Base-by-base conservation (phyloP, 768 basidiomycete species). In the Suillus americanus region DNA sequence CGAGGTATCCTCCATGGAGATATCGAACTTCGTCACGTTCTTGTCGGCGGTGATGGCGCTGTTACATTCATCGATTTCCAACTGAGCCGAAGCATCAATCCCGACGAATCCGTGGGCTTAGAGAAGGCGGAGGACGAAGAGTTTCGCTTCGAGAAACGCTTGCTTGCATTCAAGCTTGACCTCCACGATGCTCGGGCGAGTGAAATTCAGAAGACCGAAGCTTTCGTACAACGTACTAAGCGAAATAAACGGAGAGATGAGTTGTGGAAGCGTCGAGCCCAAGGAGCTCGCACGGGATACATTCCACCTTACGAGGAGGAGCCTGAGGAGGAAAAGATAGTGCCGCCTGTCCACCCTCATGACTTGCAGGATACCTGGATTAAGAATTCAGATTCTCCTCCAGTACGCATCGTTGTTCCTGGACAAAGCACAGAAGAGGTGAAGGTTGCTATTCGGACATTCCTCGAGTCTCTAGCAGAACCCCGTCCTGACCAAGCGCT, bases 51-150 rank as follows among this genome's bases (percentile, higher is more conserved):
- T 1, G 84, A 87, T 68, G 83, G 80, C 57, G 78, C 76, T 45
- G 81, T 88, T 33, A 84, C 79, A 51, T 75, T 89, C 59, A 82
- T 85, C 67, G 82, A 88, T 72, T 87, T 88, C 71, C 80, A 84
- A 48, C 73, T 77, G 53, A 80, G 79, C 64, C 70, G 74, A 45
- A 75, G 76, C 9, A 61, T 66, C 2, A 65, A 65, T 28, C 73
- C 78, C 23, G 73, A 77, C 30, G 38, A 75, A 5, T 70, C 73
- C 0, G 62, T 83, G 5, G 72, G 72, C 18, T 73, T 88, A 18
- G 66, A 67, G 25, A 69, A 67, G 13, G 81, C 82, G 2, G 76
- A 75, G 20, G 72, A 73, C 5, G 77, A 73, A 1, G 82, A 86
- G 23, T 76, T 88, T 38, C 73, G 70, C 18, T 46, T 79, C 64